These are phyloP conservation scores for Rhododendron mucronatum DNA, from an alignment of 148 eudicot genomes.

Conservation along the genomic window DNA sequence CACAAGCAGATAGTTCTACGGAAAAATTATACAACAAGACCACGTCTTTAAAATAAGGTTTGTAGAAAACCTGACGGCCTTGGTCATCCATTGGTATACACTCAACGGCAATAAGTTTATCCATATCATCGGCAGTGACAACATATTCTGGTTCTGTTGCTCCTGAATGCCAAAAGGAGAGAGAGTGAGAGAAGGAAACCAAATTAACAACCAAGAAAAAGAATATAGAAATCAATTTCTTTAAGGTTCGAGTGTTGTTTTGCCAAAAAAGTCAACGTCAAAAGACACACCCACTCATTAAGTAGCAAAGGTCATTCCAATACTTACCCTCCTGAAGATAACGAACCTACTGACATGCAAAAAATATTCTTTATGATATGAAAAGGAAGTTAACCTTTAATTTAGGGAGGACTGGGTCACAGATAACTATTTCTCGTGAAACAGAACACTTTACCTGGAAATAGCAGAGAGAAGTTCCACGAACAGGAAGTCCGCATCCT, in stretches of 20 bases:
- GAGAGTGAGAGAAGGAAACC: background rate
- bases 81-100: slow-evolving; percentile 98
- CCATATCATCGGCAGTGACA: slow-evolving; percentile 97
- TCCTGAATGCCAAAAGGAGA: slow-evolving; percentile 37
- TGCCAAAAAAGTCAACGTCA: background rate
- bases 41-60: background rate
- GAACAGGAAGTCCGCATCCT: slow-evolving; percentile 85
- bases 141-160: slow-evolving; percentile 97
- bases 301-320: background rate
- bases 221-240: slow-evolving; percentile 6
- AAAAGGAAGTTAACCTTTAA: slow-evolving; percentile 6
- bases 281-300: background rate
- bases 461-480: slow-evolving; percentile 84
- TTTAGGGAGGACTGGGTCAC: background rate
- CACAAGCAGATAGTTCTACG: background rate
- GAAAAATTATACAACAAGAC: background rate
- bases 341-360: slow-evolving; percentile 73
- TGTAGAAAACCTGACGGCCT: slow-evolving; percentile 67
- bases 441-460: slow-evolving; percentile 59
- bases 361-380: slow-evolving; percentile 4
- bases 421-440: background rate
- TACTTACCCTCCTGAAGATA: slow-evolving; percentile 89
- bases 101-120: slow-evolving; percentile 89
- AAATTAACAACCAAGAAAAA: background rate
- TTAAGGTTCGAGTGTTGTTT: background rate